These are phyloP conservation scores for Ajuga reptans DNA, from an alignment of 305 asterid species.

Conservation along the genomic window DNA sequence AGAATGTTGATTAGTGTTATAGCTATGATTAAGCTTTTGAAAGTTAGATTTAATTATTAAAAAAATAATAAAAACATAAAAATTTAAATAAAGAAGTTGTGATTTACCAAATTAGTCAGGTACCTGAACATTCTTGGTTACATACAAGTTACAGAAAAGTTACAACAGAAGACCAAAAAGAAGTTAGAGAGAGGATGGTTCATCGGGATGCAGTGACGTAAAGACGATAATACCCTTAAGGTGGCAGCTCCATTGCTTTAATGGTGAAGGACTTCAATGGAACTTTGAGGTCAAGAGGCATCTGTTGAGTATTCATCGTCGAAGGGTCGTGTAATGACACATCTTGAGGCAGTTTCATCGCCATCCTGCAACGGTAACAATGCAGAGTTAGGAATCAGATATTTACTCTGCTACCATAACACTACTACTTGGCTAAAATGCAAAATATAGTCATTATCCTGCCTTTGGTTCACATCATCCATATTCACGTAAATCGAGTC, in stretches of 20 bases:
- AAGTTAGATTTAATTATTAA: background rate
- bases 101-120: too few relatives aligned
- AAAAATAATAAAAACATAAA: too few relatives aligned
- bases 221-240: background rate
- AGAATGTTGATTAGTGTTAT: background rate
- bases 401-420: too few relatives aligned
- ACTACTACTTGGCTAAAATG: too few relatives aligned
- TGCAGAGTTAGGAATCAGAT: background rate
- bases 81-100: too few relatives aligned
- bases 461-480: too few relatives aligned
- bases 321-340: background rate
- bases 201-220: background rate
- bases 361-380: background rate
- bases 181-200: background rate
- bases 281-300: background rate
- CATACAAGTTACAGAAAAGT: too few relatives aligned
- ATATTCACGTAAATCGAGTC: too few relatives aligned
- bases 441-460: too few relatives aligned
- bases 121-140: too few relatives aligned
- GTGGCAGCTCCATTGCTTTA: background rate
- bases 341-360: background rate
- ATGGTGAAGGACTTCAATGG: background rate
- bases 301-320: background rate
- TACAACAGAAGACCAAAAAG: too few relatives aligned
- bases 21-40: slow-evolving; percentile 10